These are phyloP conservation scores for Pezizomycotina sp. DNA, from an alignment of 2,329 filamentous ascomycete genomes.

Conservation along the genomic window DNA sequence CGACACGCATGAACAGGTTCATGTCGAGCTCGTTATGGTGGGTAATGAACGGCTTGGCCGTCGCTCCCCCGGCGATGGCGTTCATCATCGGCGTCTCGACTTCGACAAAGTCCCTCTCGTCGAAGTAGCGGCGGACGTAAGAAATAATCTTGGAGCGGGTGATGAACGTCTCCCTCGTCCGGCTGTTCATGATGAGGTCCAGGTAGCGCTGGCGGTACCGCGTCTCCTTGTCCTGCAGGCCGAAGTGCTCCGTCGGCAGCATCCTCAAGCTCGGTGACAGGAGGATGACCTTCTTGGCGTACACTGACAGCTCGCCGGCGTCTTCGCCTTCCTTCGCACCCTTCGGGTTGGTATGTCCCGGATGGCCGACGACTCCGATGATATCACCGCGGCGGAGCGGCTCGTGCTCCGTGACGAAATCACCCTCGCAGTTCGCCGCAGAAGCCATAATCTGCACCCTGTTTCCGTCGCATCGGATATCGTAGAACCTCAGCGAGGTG, in stretches of 20 bases:
- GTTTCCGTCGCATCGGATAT: conserved; percentile 56
- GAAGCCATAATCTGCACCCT: conserved; percentile 89
- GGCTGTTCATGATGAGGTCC: conserved; percentile 92
- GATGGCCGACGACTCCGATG: conserved; percentile 71
- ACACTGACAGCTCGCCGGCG: conserved; percentile 74
- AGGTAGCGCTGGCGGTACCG: conserved; percentile 86
- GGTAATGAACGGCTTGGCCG: conserved; percentile 84
- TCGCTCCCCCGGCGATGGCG: conserved; percentile 84
- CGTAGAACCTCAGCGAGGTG: conserved; percentile 81
- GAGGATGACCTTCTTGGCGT: conserved; percentile 69
- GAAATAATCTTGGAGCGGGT: conserved; percentile 74
- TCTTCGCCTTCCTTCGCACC: conserved; percentile 53
- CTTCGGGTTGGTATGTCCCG: conserved; percentile 75
- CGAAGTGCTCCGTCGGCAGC: conserved; percentile 77
- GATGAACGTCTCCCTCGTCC: conserved; percentile 64
- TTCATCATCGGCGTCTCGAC: conserved; percentile 98
- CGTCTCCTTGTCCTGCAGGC: conserved; percentile 89
- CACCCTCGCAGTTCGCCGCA: conserved; percentile 55
- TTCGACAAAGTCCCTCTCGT: conserved; percentile 74
- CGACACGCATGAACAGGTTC: conserved; percentile 87
- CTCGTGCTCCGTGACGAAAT: conserved; percentile 79
- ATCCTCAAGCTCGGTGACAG: conserved; percentile 83
- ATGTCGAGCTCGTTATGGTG: conserved; percentile 93
- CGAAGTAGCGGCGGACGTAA: conserved; percentile 78
- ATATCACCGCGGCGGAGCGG: conserved; percentile 81